These are phyloP conservation scores for Apiotrichum veenhuisii DNA, from an alignment of 1,284 basidiomycete genomes.

Conservation along the genomic window DNA sequence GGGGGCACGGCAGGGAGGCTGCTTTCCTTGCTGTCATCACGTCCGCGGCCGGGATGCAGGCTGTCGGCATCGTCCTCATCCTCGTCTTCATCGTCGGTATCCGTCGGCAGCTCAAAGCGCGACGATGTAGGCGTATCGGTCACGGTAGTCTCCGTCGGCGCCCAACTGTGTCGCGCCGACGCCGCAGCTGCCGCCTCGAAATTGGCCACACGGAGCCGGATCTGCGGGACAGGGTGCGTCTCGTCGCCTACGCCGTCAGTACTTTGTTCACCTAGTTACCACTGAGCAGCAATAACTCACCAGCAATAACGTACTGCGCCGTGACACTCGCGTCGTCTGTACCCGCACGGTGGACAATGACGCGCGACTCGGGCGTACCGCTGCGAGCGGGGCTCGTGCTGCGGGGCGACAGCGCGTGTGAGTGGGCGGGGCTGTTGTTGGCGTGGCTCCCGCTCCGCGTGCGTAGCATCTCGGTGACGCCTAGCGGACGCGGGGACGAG, in stretches of 20 bases:
- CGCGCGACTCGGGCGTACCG: background rate
- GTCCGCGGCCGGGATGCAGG: background rate
- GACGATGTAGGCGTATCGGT: slow-evolving; percentile 19
- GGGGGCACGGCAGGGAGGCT: slow-evolving; percentile 12
- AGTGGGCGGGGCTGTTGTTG: no score
- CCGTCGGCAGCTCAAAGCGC: slow-evolving; percentile 6
- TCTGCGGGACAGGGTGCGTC: slow-evolving; percentile 41
- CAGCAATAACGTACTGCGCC: slow-evolving; percentile 48
- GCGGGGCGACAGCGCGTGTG: no score
- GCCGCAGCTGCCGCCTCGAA: background rate
- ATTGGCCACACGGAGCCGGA: slow-evolving; percentile 37
- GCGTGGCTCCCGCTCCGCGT: background rate
- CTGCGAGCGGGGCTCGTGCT: background rate
- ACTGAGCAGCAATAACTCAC: slow-evolving; percentile 23
- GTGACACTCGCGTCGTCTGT: slow-evolving; percentile 30
- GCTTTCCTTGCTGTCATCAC: slow-evolving; percentile 15
- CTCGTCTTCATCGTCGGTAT: slow-evolving; percentile 32
- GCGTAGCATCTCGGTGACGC: slow-evolving; percentile 33
- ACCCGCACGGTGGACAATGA: slow-evolving; percentile 7
- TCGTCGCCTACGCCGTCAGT: slow-evolving; percentile 34
- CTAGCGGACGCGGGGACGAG: slow-evolving; percentile 24
- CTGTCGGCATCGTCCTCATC: slow-evolving; percentile 22
- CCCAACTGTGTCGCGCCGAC: background rate
- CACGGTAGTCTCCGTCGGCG: background rate
- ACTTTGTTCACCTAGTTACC: background rate